These are phyloP conservation scores for Nephelium lappaceum DNA, from an alignment of 345 rosid genomes.

Conservation along the genomic window DNA sequence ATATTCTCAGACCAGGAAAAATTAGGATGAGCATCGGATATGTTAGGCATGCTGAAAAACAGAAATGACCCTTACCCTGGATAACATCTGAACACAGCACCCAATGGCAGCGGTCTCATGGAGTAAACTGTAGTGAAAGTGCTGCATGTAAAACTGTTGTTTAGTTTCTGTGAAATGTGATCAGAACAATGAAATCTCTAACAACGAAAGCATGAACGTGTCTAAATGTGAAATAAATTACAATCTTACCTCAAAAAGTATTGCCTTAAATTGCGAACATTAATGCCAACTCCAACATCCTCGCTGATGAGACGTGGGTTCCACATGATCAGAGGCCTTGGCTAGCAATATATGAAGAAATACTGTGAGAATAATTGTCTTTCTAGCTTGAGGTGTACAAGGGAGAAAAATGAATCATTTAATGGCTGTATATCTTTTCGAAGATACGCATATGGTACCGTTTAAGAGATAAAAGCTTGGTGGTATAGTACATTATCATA, in stretches of 20 bases:
- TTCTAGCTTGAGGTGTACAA: not conserved
- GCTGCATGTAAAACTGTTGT: constrained; percentile 42
- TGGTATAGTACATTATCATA: not conserved
- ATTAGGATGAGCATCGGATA: not conserved
- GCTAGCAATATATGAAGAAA: constrained; percentile 45
- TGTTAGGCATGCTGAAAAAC: too few species aligned
- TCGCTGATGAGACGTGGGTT: constrained; percentile 95
- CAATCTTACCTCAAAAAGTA: constrained; percentile 70
- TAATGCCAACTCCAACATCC: constrained; percentile 94
- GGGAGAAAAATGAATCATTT: not conserved
- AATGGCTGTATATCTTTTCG: not conserved
- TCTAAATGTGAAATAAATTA: not conserved
- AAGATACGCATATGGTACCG: not conserved
- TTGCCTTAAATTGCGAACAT: constrained; percentile 79
- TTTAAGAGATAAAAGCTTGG: not conserved
- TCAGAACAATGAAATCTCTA: not conserved
- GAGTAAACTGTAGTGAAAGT: constrained; percentile 93
- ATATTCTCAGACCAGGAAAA: constrained; percentile 1
- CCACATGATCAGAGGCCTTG: constrained; percentile 97
- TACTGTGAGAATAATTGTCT: constrained; percentile 15
- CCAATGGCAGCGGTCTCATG: constrained; percentile 86
- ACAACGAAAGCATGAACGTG: not conserved
- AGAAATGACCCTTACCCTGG: constrained; percentile 68
- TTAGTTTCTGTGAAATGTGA: not conserved
- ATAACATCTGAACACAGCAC: constrained; percentile 93